These are phyloP conservation scores for Neonectria coccinea DNA, from an alignment of 2,329 filamentous ascomycete genomes.

Conservation along the genomic window DNA sequence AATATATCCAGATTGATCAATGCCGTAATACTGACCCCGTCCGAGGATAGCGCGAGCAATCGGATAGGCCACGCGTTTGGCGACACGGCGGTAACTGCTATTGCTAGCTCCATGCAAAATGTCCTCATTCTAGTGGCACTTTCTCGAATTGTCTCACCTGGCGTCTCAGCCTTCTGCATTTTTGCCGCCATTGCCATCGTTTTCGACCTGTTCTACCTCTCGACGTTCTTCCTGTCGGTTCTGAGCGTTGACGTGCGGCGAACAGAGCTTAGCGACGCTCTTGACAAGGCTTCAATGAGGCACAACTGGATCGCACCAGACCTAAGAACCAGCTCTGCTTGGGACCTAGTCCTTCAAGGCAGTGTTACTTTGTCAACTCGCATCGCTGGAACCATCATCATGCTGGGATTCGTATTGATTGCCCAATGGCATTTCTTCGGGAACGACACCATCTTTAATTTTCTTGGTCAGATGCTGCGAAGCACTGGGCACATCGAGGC, in stretches of 20 bases:
- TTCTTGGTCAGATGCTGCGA: slow-evolving; percentile 43
- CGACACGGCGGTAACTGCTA: slow-evolving; percentile 75
- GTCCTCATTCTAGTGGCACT: slow-evolving; percentile 73
- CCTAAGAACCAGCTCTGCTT: slow-evolving; percentile 50
- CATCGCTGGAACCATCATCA: slow-evolving; percentile 79
- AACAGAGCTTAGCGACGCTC: slow-evolving; percentile 79
- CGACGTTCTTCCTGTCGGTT: slow-evolving; percentile 84
- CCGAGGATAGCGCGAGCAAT: slow-evolving; percentile 74
- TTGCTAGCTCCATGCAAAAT: slow-evolving; percentile 77
- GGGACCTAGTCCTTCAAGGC: slow-evolving; percentile 74
- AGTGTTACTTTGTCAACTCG: slow-evolving; percentile 76
- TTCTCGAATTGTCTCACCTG: slow-evolving; percentile 75
- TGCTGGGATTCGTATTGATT: slow-evolving; percentile 77
- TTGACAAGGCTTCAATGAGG: slow-evolving; percentile 67
- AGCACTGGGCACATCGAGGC: slow-evolving; percentile 25
- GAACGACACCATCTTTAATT: slow-evolving; percentile 58
- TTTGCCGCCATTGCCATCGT: slow-evolving; percentile 81
- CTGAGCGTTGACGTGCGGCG: slow-evolving; percentile 83
- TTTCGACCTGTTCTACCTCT: slow-evolving; percentile 82
- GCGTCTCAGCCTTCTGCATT: slow-evolving; percentile 79
- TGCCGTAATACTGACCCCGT: slow-evolving; percentile 77
- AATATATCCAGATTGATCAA: slow-evolving; percentile 85
- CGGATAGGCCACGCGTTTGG: slow-evolving; percentile 81
- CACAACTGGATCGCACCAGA: slow-evolving; percentile 48
- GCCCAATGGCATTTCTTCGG: slow-evolving; percentile 85